phyloP scores from a whole-genome alignment of 1,139 yeast genomes.

The Arxiozyma telluris region DNA sequence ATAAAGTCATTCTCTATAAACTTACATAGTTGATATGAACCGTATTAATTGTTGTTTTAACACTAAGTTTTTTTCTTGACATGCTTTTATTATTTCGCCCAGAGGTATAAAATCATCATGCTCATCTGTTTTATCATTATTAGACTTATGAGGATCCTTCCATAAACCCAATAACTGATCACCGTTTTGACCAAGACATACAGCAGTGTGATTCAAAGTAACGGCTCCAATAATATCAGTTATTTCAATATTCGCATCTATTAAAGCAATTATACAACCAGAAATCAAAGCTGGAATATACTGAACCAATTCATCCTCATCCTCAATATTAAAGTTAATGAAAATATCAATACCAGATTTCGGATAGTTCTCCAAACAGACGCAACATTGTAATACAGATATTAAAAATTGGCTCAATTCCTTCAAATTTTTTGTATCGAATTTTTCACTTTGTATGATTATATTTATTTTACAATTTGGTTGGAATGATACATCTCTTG shows the following conservation, averaged over 20 bases:
- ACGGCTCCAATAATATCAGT: conserved; percentile 74
- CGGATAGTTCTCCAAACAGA: conserved; percentile 69
- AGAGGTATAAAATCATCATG: conserved; percentile 12
- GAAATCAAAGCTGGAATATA: conserved; percentile 32
- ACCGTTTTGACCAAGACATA: conserved; percentile 30
- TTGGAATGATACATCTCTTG: conserved; percentile 57
- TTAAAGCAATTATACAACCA: conserved; percentile 62
- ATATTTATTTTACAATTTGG: conserved; percentile 63
- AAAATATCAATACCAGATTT: conserved; percentile 80
- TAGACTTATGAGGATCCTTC: conserved; percentile 22
- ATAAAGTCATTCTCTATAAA: no score
- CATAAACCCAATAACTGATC: conserved; percentile 32
- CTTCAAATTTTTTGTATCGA: conserved; percentile 26
- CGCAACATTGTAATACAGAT: conserved; percentile 32
- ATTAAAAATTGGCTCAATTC: conserved; percentile 32
- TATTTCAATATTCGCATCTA: conserved; percentile 76
- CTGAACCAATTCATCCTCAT: conserved; percentile 16
- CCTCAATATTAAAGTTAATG: conserved; percentile 39
- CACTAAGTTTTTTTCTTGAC: conserved; percentile 17
- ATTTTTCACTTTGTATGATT: conserved; percentile 43
- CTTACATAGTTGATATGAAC: conserved; percentile 9
- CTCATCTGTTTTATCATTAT: conserved; percentile 6
- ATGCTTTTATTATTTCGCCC: conserved; percentile 12
- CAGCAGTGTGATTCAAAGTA: conserved; percentile 33
- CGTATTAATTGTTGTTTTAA: conserved; percentile 18